Evolutionary conservation across 768 basidiomycete genomes (phyloP).

Genomic region (Termitomyces sp.): DNA sequence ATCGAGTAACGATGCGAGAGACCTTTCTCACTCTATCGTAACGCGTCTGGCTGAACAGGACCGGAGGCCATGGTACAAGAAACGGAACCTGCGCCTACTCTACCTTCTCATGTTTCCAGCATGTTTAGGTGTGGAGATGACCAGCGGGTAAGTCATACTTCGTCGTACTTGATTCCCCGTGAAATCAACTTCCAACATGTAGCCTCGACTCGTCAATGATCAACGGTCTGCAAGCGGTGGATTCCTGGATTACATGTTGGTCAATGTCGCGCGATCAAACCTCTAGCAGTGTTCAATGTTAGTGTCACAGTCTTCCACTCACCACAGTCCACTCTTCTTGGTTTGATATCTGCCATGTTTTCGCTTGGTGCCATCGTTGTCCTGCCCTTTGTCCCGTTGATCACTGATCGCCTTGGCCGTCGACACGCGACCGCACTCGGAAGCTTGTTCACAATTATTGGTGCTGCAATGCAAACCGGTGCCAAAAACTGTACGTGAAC

Average conservation of each 20-base stretch:
- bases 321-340: slow-evolving; percentile 50
- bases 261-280: neutral
- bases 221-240: slow-evolving; percentile 58
- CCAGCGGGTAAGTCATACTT: slow-evolving; percentile 41
- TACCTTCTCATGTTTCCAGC: slow-evolving; percentile 57
- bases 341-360: slow-evolving; percentile 55
- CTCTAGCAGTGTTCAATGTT: neutral
- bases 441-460: slow-evolving; percentile 47
- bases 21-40: slow-evolving; percentile 29
- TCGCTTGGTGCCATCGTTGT: slow-evolving; percentile 54
- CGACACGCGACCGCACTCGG: slow-evolving; percentile 49
- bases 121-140: slow-evolving; percentile 62
- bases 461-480: slow-evolving; percentile 42
- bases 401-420: slow-evolving; percentile 50
- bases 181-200: neutral
- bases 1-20: neutral
- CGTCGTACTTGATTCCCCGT: neutral
- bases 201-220: slow-evolving; percentile 63
- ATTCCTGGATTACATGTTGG: slow-evolving; percentile 54
- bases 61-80: slow-evolving; percentile 56
- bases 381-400: slow-evolving; percentile 48
- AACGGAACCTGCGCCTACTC: slow-evolving; percentile 52
- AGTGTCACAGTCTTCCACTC: slow-evolving; percentile 43
- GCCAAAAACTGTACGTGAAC: slow-evolving; percentile 43
- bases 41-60: slow-evolving; percentile 42